A percentile compares a stretch with the other conserved stretches of the same genome.
These are phyloP conservation scores for Fusarium sp. DNA, from an alignment of 2,329 filamentous ascomycete species.

Conservation along the genomic window DNA sequence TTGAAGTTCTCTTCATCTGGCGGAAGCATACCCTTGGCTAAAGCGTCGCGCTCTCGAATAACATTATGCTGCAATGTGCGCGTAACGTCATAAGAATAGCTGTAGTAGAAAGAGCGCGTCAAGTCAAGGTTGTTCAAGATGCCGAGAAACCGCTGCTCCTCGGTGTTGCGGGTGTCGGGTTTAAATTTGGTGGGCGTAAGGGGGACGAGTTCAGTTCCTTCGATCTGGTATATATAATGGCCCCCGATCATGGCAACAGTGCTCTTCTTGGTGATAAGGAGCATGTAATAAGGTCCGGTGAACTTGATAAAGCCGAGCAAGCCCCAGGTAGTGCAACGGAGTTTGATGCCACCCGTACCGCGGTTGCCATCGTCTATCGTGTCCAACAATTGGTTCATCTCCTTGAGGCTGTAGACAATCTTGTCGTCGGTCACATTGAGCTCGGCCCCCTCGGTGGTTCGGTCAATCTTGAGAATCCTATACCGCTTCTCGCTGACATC, in stretches of 20 bases:
- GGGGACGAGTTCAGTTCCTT: constrained; percentile 91
- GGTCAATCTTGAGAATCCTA: constrained; percentile 93
- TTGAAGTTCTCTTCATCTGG: constrained; percentile 78
- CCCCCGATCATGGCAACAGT: constrained; percentile 97
- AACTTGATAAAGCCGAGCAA: constrained; percentile 95
- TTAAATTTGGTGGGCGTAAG: constrained; percentile 82
- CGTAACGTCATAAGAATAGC: constrained; percentile 97
- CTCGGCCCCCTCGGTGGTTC: constrained; percentile 81
- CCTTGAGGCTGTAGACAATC: constrained; percentile 90
- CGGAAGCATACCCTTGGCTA: constrained; percentile 73
- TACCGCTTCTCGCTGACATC: constrained; percentile 91
- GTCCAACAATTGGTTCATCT: constrained; percentile 93
- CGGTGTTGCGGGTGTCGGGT: constrained; percentile 82
- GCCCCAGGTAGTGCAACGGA: constrained; percentile 93
- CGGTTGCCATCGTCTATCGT: constrained; percentile 97
- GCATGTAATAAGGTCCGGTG: constrained; percentile 96
- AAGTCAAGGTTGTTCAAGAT: constrained; percentile 94
- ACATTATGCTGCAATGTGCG: constrained; percentile 94
- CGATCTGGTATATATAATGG: constrained; percentile 95
- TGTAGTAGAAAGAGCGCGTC: constrained; percentile 95
- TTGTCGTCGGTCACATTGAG: constrained; percentile 93
- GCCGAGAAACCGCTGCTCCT: constrained; percentile 88
- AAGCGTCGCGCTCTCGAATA: constrained; percentile 78
- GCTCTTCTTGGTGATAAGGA: constrained; percentile 94
- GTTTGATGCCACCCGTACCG: constrained; percentile 86